phyloP scores from a whole-genome alignment of 805 yeast species.

The Clavispora vitiphila region DNA sequence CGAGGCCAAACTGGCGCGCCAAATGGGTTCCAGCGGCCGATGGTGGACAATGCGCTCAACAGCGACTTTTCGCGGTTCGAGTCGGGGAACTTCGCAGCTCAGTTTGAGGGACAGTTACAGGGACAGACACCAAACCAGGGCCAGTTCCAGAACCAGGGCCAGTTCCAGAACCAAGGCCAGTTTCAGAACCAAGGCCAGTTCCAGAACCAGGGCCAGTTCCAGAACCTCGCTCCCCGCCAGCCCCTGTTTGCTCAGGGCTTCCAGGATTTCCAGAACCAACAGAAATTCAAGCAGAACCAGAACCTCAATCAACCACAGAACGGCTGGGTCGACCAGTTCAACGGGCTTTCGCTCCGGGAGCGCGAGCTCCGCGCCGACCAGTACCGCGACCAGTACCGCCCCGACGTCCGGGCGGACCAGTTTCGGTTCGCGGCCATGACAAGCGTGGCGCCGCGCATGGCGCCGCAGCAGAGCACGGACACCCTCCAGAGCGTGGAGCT shows the following conservation, averaged over 20 bases:
- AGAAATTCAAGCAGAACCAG: slow-evolving; percentile 4
- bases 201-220: neutral
- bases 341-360: slow-evolving; percentile 12
- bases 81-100: slow-evolving; percentile 18
- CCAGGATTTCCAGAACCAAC: slow-evolving; percentile 2
- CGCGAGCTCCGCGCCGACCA: slow-evolving; percentile 17
- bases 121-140: neutral
- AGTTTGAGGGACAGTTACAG: slow-evolving; percentile 2
- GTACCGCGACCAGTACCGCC: slow-evolving; percentile 8
- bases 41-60: slow-evolving; percentile 4
- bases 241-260: neutral
- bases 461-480: slow-evolving; percentile 26
- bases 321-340: slow-evolving; percentile 4
- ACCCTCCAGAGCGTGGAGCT: slow-evolving; percentile 14
- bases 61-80: neutral
- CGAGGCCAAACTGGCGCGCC: slow-evolving; percentile 1
- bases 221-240: neutral
- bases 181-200: too few relatives aligned
- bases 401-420: slow-evolving; percentile 6
- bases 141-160: neutral
- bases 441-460: slow-evolving; percentile 6
- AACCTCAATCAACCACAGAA: slow-evolving; percentile 1
- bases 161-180: neutral
- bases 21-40: slow-evolving; percentile 11
- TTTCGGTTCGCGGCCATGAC: too few relatives aligned